Evolutionary conservation across 306 rosid genomes (phyloP).

Genomic region (Fragaria nilgerrensis): DNA sequence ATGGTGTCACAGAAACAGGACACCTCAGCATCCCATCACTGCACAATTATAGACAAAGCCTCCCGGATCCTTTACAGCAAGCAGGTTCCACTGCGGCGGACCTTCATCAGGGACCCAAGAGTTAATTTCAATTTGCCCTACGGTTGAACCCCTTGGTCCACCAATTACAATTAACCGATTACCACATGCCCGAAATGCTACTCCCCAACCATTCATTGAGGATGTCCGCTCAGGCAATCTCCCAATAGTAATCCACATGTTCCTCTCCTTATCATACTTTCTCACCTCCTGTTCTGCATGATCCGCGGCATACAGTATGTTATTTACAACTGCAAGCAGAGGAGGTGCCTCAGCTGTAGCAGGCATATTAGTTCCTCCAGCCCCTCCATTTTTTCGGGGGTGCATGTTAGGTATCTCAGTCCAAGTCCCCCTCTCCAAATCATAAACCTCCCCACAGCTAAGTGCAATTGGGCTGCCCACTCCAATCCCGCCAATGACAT

Average conservation of each 20-base stretch:
- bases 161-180: slow-evolving; percentile 56
- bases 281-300: slow-evolving; percentile 38
- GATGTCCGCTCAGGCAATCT: slow-evolving; percentile 47
- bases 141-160: slow-evolving; percentile 34
- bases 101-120: slow-evolving; percentile 55
- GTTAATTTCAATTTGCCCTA: slow-evolving; percentile 43
- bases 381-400: slow-evolving; percentile 38
- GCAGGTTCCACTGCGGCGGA: slow-evolving; percentile 51
- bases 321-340: slow-evolving; percentile 73
- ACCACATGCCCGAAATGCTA: slow-evolving; percentile 74
- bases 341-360: slow-evolving; percentile 67
- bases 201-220: slow-evolving; percentile 67
- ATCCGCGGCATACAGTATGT: slow-evolving; percentile 70
- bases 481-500: slow-evolving; percentile 68
- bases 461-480: slow-evolving; percentile 26
- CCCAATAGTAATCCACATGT: slow-evolving; percentile 45
- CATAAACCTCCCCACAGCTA: slow-evolving; percentile 66
- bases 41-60: slow-evolving; percentile 72
- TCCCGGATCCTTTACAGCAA: slow-evolving; percentile 41
- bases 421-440: slow-evolving; percentile 54
- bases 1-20: slow-evolving; percentile 16
- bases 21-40: slow-evolving; percentile 74
- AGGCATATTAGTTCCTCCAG: slow-evolving; percentile 25
- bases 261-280: slow-evolving; percentile 44
- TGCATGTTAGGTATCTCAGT: slow-evolving; percentile 63